Percentiles rank a stretch among this genome's conserved stretches.
These are phyloP conservation scores for Amanita exitialis DNA, from an alignment of 768 basidiomycete genomes.

Conservation along the genomic window DNA sequence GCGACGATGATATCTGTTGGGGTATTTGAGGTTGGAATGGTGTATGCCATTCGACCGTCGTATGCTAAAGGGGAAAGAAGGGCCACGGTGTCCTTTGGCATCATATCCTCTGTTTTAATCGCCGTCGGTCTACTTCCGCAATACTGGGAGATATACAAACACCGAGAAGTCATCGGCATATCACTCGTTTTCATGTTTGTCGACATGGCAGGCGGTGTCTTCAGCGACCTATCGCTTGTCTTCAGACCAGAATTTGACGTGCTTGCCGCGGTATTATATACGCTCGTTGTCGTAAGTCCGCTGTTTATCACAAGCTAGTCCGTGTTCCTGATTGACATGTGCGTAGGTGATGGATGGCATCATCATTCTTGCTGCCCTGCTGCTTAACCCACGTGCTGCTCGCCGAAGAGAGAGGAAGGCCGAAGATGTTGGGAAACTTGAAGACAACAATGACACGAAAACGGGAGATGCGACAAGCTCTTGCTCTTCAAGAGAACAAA, in stretches of 20 bases:
- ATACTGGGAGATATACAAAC: conserved; percentile 66
- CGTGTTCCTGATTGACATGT: neutral
- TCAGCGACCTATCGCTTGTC: conserved; percentile 58
- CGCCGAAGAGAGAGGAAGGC: conserved; percentile 17
- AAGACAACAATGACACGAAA: neutral
- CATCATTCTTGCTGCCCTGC: conserved; percentile 48
- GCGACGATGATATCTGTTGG: conserved; percentile 35
- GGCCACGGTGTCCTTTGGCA: conserved; percentile 48
- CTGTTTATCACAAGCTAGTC: neutral
- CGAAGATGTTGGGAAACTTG: neutral
- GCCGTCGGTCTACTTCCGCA: conserved; percentile 45
- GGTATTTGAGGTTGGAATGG: conserved; percentile 47
- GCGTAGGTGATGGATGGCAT: conserved; percentile 50
- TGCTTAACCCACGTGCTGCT: conserved; percentile 53
- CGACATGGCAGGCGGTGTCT: conserved; percentile 63
- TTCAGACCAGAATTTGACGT: conserved; percentile 57
- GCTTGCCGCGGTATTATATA: conserved; percentile 52
- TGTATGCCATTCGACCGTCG: conserved; percentile 44
- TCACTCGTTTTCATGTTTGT: conserved; percentile 60
- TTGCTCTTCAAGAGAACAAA: neutral
- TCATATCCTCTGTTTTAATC: conserved; percentile 49
- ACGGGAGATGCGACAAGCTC: neutral
- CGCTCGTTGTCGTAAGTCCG: conserved; percentile 45
- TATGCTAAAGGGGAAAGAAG: conserved; percentile 19
- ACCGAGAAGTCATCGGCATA: conserved; percentile 55